Evolutionary conservation across 768 basidiomycete species (phyloP), one percentile per base, ranked within the genome.

Genomic region (Floccularia luteovirens): DNA sequence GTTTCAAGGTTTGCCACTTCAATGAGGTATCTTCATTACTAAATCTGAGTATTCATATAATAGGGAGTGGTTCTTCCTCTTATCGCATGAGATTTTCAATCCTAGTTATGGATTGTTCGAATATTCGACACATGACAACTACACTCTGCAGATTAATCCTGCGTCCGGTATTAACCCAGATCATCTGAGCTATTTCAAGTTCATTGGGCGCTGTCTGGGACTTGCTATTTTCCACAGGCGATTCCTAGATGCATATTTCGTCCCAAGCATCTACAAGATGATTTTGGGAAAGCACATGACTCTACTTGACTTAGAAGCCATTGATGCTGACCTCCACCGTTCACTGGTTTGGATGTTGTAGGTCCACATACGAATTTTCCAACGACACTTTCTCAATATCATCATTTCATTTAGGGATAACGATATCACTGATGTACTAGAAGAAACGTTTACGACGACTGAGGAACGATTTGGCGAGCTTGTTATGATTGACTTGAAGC

Each of bases 61-160:
- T 44, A 87, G 85, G 58, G 86, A 88, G 61, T 89, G 86, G 83
- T 87, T 89, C 65, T 87, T 89, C 74, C 63, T 88, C 2, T 66
- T 89, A 34, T 88, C 84, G 1, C 85, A 86, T 43, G 82, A 87
- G 50, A 81, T 89, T 48, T 88, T 89, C 63, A 79, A 87, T 52
- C 84, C 85, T 16, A 80, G 77, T 38, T 87, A 87, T 43, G 84
- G 85, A n/a, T 59, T 87, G 24, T 87, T 87, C 51, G 80, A 87
- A 55, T 89, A 88, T 50, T 85, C 84, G 0, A 70, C 82, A 3
- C 78, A 79, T 50, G 86, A 88, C 64, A 82, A 83, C 49, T 87
- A 86, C 50, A 85, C 84, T 0, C 70, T 88, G 3, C 82, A 86
- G 59, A 83, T 88, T 55, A 88, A 87, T 47, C 80, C 81, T 21